Conservation (phyloP, 2,329 filamentous ascomycete genomes). For the Calonectria hongkongensis region DNA sequence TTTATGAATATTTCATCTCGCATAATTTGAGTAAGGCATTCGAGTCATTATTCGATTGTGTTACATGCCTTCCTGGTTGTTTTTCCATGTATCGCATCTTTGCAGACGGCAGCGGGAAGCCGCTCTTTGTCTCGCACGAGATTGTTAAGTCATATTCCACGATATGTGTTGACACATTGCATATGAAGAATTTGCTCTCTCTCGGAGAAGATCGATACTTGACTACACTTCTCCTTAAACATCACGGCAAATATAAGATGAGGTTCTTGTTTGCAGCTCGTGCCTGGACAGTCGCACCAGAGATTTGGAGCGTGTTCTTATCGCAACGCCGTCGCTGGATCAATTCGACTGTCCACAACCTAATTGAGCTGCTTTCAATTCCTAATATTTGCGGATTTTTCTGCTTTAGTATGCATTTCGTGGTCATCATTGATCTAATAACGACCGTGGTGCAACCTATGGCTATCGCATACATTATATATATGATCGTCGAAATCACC, state of each 20-base stretch:
- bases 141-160: constrained; percentile 91
- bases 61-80: constrained; percentile 98
- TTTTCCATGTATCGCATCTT: constrained; percentile 99
- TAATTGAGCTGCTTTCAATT: constrained; percentile 95
- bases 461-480: constrained; percentile 90
- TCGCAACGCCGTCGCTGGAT: constrained; percentile 99
- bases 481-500: constrained; percentile 86
- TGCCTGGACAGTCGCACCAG: constrained; percentile 97
- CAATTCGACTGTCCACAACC: constrained; percentile 98
- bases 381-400: constrained; percentile 98
- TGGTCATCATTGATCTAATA: constrained; percentile 95
- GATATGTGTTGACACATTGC: constrained; percentile 96
- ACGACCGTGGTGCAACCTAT: constrained; percentile 95
- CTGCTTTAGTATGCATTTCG: constrained; percentile 99
- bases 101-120: constrained; percentile 94
- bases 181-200: constrained; percentile 99
- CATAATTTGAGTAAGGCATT: constrained; percentile 98
- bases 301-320: constrained; percentile 94
- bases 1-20: constrained; percentile 99
- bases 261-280: constrained; percentile 96
- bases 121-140: constrained; percentile 95
- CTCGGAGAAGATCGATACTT: constrained; percentile 98
- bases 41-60: constrained; percentile 96
- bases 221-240: constrained; percentile 94
- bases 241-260: constrained; percentile 96